Conservation (phyloP, 805 yeast species). For the Metschnikowia corniflorae region DNA sequence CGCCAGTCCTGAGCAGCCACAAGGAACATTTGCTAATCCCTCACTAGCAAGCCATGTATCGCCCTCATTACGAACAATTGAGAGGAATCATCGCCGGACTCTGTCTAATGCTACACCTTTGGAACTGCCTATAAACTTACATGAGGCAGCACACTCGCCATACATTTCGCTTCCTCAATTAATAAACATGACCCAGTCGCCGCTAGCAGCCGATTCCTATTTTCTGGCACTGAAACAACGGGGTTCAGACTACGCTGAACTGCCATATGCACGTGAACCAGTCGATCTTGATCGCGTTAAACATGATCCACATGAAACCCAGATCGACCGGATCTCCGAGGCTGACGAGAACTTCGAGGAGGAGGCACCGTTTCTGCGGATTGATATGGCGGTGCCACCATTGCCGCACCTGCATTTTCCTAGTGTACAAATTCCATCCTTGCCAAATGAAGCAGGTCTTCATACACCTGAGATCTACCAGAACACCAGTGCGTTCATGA, state of each 20-base stretch:
- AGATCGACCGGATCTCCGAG: conserved; percentile 9
- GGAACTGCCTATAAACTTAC: conserved; percentile 15
- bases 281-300: conserved; percentile 5
- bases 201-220: conserved; percentile 17
- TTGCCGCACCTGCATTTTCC: not conserved
- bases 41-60: not conserved
- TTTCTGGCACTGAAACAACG: conserved; percentile 12
- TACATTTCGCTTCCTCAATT: conserved; percentile 13
- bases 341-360: conserved; percentile 8
- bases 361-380: not conserved
- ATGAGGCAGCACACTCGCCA: conserved; percentile 9
- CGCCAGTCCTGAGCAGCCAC: conserved; percentile 3
- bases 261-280: conserved; percentile 4
- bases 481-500: conserved; percentile 17
- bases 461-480: conserved; percentile 9
- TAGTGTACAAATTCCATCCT: not conserved
- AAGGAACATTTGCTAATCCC: not conserved
- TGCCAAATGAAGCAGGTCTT: not conserved
- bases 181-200: conserved; percentile 10
- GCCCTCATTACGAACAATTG: not conserved
- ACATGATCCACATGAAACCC: conserved; percentile 3
- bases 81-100: conserved; percentile 7
- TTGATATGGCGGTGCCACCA: not conserved
- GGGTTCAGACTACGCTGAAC: conserved; percentile 3
- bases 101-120: conserved; percentile 1